Conservation (phyloP, 1,284 basidiomycete genomes). For the Sporisorium exsertum region DNA sequence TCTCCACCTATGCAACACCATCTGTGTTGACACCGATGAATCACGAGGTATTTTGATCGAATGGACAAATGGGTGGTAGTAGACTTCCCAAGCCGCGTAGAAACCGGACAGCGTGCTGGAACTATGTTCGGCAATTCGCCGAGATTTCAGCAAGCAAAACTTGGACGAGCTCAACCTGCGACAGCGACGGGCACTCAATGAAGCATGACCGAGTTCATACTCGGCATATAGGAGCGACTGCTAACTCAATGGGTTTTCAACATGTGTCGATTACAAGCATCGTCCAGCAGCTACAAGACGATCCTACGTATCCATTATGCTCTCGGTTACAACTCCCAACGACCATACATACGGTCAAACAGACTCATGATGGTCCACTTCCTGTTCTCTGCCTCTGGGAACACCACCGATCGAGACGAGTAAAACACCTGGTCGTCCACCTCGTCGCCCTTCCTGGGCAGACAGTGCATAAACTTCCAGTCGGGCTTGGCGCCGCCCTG, state of each 20-base stretch:
- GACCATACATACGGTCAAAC: conserved; percentile 65
- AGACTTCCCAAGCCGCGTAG: no score
- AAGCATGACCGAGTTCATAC: no score
- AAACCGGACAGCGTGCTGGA: not conserved
- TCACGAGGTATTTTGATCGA: no score
- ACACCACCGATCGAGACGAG: conserved; percentile 64
- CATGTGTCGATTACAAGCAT: not conserved
- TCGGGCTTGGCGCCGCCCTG: conserved; percentile 83
- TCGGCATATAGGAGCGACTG: no score
- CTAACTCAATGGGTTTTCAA: no score
- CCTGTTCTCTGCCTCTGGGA: conserved; percentile 69
- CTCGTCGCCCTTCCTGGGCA: conserved; percentile 91
- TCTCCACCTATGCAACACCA: not conserved
- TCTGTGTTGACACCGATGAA: no score
- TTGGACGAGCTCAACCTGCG: not conserved
- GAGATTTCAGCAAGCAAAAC: not conserved
- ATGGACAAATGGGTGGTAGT: no score
- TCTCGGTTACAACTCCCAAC: conserved; percentile 47
- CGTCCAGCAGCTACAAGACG: no score
- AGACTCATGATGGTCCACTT: conserved; percentile 70
- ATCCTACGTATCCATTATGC: not conserved
- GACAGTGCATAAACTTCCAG: conserved; percentile 96
- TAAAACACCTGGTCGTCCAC: conserved; percentile 71
- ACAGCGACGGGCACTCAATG: not conserved
- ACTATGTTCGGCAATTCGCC: not conserved